A percentile compares a stretch with the other conserved stretches of the same genome.
Conservation (phyloP, 768 basidiomycete genomes). For the Boletus reticuloceps region DNA sequence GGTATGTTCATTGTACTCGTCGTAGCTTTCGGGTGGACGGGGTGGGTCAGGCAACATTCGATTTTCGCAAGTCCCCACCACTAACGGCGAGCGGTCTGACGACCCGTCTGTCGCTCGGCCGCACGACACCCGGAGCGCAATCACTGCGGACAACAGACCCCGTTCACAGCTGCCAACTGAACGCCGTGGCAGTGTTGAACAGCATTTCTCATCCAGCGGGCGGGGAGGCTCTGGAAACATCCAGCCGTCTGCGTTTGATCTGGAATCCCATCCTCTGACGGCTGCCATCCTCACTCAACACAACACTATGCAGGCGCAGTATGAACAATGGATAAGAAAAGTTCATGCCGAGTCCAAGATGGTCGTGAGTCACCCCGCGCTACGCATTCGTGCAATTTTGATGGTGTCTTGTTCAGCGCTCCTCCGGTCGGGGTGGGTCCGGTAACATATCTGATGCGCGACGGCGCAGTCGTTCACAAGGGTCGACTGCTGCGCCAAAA, state of each 20-base stretch:
- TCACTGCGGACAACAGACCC: not conserved
- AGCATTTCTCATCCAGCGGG: constrained; percentile 21
- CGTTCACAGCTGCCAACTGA: not conserved
- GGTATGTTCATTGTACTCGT: not conserved
- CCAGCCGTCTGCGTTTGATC: not conserved
- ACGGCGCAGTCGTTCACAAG: constrained; percentile 10
- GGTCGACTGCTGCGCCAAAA: not conserved
- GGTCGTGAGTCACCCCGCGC: constrained; percentile 13
- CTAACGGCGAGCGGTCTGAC: not conserved
- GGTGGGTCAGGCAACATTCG: constrained; percentile 25
- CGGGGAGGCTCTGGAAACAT: constrained; percentile 28
- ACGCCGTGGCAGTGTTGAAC: not conserved
- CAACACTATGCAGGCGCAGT: constrained; percentile 7
- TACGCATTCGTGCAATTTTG: not conserved
- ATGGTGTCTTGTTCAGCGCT: constrained; percentile 10
- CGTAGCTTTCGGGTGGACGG: constrained; percentile 21
- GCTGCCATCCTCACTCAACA: constrained; percentile 23
- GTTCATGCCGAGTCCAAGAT: constrained; percentile 12
- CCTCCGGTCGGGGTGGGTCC: constrained; percentile 26
- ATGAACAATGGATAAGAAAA: constrained; percentile 17
- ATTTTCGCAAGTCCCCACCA: not conserved
- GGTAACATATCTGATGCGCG: constrained; percentile 22
- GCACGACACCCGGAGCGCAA: not conserved
- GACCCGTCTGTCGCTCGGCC: not conserved
- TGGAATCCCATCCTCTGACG: constrained; percentile 21